phyloP scores from a whole-genome alignment of 75 land plant genomes.

The Selaginella tamariscina region DNA sequence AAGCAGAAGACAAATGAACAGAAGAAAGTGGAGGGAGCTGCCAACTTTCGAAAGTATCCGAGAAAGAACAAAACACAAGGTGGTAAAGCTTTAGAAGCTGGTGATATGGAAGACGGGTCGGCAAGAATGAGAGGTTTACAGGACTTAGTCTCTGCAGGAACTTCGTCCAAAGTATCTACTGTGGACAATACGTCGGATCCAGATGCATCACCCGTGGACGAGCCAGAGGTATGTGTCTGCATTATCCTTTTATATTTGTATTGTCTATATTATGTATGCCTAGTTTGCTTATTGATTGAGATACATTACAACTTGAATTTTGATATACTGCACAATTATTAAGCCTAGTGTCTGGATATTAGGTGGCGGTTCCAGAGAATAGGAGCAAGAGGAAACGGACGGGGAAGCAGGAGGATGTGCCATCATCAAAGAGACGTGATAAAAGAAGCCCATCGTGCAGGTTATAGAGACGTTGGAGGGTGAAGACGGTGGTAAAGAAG shows the following conservation, averaged over 20 bases:
- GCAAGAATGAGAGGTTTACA: conserved; percentile 7
- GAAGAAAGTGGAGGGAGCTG: neutral
- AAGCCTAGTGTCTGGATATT: too few species aligned
- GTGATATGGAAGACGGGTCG: conserved; percentile 2
- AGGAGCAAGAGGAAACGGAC: neutral
- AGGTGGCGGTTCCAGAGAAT: neutral
- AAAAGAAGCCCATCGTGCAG: neutral
- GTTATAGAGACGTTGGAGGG: neutral
- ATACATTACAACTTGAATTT: too few species aligned
- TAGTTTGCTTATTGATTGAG: too few species aligned
- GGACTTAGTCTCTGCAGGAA: neutral
- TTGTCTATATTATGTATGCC: too few species aligned
- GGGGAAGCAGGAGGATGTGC: neutral
- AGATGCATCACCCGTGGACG: neutral
- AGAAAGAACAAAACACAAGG: neutral
- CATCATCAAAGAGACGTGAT: neutral
- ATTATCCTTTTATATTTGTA: too few species aligned
- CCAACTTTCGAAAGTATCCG: conserved; percentile 2
- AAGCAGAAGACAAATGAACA: neutral
- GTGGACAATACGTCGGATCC: neutral
- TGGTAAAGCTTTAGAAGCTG: neutral
- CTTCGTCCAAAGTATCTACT: neutral
- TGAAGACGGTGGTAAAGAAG: neutral
- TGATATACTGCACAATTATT: too few species aligned
- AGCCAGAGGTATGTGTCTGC: too few species aligned